phyloP scores from a whole-genome alignment of 805 yeast genomes.

The Ogataea paraovalis region DNA sequence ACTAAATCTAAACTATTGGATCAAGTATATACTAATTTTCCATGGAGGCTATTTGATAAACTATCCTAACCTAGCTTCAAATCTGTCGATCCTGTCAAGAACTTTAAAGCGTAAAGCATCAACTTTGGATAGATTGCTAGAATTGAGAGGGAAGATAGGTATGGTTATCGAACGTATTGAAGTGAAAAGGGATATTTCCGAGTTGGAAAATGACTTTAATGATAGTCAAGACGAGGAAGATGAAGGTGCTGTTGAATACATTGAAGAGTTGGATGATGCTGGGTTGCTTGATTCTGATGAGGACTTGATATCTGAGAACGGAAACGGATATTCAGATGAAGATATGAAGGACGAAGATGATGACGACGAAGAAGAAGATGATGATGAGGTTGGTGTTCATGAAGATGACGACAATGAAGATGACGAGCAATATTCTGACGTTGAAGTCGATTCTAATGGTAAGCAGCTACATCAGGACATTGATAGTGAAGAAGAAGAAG shows the following conservation, averaged over 20 bases:
- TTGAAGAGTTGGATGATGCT: slow-evolving; percentile 63
- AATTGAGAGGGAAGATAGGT: slow-evolving; percentile 46
- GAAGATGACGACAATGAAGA: slow-evolving; percentile 49
- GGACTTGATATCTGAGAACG: slow-evolving; percentile 15
- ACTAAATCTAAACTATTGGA: slow-evolving; percentile 49
- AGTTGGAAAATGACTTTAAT: slow-evolving; percentile 20
- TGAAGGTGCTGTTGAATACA: slow-evolving; percentile 61
- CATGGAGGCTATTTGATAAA: slow-evolving; percentile 50
- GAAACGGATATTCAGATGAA: slow-evolving; percentile 16
- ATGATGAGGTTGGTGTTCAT: slow-evolving; percentile 36
- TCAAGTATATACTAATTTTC: slow-evolving; percentile 51
- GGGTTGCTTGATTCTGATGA: slow-evolving; percentile 26
- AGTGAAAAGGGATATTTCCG: slow-evolving; percentile 37
- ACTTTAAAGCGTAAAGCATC: slow-evolving; percentile 45
- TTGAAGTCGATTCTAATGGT: slow-evolving; percentile 31
- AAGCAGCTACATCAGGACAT: slow-evolving; percentile 6
- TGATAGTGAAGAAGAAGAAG: slow-evolving; percentile 16
- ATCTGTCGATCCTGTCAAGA: slow-evolving; percentile 43
- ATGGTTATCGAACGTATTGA: slow-evolving; percentile 43
- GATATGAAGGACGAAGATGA: slow-evolving; percentile 24
- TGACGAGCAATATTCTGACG: slow-evolving; percentile 38
- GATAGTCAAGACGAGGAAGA: slow-evolving; percentile 29
- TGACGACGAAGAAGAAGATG: slow-evolving; percentile 25
- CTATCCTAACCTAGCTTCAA: slow-evolving; percentile 40
- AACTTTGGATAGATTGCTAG: slow-evolving; percentile 46